Base-by-base conservation (phyloP, 1,284 basidiomycete genomes). In the Leccinum pachyderme region DNA sequence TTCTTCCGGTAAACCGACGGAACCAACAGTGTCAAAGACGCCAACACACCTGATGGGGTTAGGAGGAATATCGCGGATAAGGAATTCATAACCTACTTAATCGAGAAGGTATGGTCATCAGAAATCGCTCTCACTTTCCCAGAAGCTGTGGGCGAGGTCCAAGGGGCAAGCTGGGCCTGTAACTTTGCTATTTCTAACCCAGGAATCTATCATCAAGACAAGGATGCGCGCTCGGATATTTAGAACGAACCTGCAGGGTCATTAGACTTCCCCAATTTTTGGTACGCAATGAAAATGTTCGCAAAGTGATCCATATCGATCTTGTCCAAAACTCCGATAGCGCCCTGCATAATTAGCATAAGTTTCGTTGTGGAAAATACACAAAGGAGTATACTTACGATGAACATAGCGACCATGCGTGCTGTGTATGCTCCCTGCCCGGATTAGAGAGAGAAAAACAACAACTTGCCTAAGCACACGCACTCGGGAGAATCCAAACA, bases 401-500 rank as follows among this genome's bases (percentile, higher is more conserved):
- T 84, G 61, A 89, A 79, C 73, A 77, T 77, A 5, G 83, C 84
- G 5, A 87, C 75, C 83, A 87, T 87, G 37, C 86, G 77, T 5
- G 79, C 87, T 0, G 86, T 87, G 65, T 88, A 89, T 54, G 85
- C 86, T 5, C 86, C 86, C 84, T 61, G 49, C 57, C 51, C 25
- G 46, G 47, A n/a, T 41, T 41, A 41, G 22, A 55, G 28, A 27
- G 28, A 47, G 15, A 15, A 9, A 39, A 22, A 31, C 4, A 5
- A 5, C 3, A 27, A 54, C 15, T 22, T 35, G n/a, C 11, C 11
- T 29, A 45, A 15, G 24, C 39, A 60, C 18, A 52, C 70, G 59
- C 68, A 84, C 84, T 64, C 86, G 75, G 15, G 86, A 89, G 66
- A 89, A 89, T 3, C 86, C 86, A 67, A 89, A 89, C 41, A 88